Conservation (phyloP, 164 flowering plant species). For the Vitis amurensis region DNA sequence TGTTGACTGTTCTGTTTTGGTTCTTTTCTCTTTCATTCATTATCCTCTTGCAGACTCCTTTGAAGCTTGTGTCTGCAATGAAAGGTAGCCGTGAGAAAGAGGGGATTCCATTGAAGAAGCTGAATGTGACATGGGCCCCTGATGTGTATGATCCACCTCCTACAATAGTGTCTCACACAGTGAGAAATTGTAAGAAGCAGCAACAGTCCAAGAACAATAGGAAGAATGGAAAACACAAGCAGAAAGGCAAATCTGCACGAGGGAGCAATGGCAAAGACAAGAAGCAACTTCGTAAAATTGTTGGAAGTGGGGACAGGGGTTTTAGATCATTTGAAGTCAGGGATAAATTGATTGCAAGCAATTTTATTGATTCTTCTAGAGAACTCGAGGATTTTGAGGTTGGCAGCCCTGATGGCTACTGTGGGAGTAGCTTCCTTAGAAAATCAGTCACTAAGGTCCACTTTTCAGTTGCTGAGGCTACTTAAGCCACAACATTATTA, state of each 20-base stretch:
- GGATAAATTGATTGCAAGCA: conserved; percentile 3
- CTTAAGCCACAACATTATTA: conserved; percentile 15
- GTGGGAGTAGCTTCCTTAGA: conserved; percentile 55
- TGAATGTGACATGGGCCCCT: conserved; percentile 74
- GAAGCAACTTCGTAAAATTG: conserved; percentile 40
- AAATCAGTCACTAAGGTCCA: conserved; percentile 37
- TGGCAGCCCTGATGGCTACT: conserved; percentile 43
- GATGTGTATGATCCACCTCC: conserved; percentile 86
- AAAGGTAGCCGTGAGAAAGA: conserved; percentile 75
- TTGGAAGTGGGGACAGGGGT: conserved; percentile 20
- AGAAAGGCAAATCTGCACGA: conserved; percentile 52
- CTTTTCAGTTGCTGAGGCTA: conserved; percentile 55
- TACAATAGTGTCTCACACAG: conserved; percentile 49
- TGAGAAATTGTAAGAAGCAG: conserved; percentile 32
- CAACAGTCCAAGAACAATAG: conserved; percentile 35
- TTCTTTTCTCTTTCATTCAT: conserved; percentile 1
- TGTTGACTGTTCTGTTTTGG: neutral
- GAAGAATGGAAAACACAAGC: conserved; percentile 61
- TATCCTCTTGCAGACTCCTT: conserved; percentile 35
- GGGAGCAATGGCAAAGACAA: conserved; percentile 44
- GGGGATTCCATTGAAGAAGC: conserved; percentile 39
- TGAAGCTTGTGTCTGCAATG: conserved; percentile 66
- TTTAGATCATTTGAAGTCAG: conserved; percentile 12
- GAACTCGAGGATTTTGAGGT: conserved; percentile 26
- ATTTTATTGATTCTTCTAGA: conserved; percentile 12